These are phyloP conservation scores for Phytophthora litchii DNA, from an alignment of 352 stramenopile species.

Conservation along the genomic window DNA sequence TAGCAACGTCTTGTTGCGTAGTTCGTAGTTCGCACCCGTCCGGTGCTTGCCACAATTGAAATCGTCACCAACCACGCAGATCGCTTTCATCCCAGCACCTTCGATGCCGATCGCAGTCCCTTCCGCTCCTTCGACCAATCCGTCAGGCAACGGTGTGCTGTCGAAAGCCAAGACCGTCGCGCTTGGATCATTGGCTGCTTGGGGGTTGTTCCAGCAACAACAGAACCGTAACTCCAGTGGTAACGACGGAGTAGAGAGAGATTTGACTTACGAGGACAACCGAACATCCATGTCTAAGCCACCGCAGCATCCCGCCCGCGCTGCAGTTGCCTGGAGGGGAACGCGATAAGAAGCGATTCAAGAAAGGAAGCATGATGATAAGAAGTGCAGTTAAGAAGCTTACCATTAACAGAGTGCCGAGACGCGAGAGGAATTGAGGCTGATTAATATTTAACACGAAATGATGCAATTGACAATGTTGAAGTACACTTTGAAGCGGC, in stretches of 20 bases:
- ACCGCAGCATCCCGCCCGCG: conserved; percentile 1
- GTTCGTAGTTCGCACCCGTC: background rate
- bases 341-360: conserved; percentile 16
- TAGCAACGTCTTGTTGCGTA: too few relatives aligned
- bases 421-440: conserved; percentile 11
- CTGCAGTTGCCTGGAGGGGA: conserved; percentile 15
- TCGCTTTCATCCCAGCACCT: background rate
- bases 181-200: conserved; percentile 7
- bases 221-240: conserved; percentile 4
- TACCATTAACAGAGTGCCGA: conserved; percentile 1
- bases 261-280: conserved; percentile 19
- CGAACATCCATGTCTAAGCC: conserved; percentile 5
- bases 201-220: conserved; percentile 18
- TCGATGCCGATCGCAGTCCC: conserved; percentile 5
- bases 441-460: conserved; percentile 1
- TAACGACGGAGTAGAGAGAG: conserved; percentile 12
- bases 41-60: conserved; percentile 18
- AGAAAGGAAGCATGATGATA: background rate
- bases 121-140: background rate
- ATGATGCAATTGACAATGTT: too few relatives aligned
- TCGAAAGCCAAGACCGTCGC: conserved; percentile 10
- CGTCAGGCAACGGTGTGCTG: background rate
- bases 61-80: conserved; percentile 7
- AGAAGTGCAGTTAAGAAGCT: background rate
- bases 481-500: background rate